A percentile compares a stretch with the other conserved stretches of the same genome.
phyloP scores from a whole-genome alignment of 257 asterid species.

The Rhazya stricta region DNA sequence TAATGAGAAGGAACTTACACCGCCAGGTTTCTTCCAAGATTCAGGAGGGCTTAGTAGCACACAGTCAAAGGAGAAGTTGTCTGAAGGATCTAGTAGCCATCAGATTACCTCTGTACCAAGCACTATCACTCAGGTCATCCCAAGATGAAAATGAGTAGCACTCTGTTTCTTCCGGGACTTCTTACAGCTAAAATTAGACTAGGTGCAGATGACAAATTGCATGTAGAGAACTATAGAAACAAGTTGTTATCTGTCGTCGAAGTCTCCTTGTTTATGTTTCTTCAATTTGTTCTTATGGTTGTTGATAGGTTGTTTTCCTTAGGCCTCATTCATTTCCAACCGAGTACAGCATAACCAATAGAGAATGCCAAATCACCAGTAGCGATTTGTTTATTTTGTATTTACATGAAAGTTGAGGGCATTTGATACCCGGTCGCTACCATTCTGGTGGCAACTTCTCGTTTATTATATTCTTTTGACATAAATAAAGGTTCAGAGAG shows the following conservation, averaged over 20 bases:
- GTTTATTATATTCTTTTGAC: too few relatives aligned
- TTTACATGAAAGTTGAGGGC: neutral
- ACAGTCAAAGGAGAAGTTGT: conserved; percentile 38
- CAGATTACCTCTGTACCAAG: conserved; percentile 49
- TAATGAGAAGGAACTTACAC: conserved; percentile 65
- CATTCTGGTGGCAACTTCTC: too few relatives aligned
- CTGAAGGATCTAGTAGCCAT: conserved; percentile 49
- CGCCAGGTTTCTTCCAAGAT: conserved; percentile 71
- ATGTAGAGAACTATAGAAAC: conserved; percentile 5
- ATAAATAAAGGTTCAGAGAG: too few relatives aligned
- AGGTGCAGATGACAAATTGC: neutral
- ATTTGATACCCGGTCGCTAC: neutral
- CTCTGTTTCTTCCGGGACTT: conserved; percentile 2
- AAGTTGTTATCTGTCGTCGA: neutral
- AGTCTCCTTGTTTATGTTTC: neutral
- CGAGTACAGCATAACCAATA: neutral
- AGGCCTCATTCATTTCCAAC: neutral
- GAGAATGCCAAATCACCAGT: too few relatives aligned
- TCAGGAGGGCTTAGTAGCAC: conserved; percentile 31
- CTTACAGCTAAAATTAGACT: neutral
- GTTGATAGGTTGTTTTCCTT: neutral
- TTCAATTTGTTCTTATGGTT: too few relatives aligned
- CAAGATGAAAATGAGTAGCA: conserved; percentile 46
- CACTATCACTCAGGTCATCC: conserved; percentile 54
- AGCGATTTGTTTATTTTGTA: neutral